Conservation (phyloP, 805 yeast species). For the Torulaspora franciscae region DNA sequence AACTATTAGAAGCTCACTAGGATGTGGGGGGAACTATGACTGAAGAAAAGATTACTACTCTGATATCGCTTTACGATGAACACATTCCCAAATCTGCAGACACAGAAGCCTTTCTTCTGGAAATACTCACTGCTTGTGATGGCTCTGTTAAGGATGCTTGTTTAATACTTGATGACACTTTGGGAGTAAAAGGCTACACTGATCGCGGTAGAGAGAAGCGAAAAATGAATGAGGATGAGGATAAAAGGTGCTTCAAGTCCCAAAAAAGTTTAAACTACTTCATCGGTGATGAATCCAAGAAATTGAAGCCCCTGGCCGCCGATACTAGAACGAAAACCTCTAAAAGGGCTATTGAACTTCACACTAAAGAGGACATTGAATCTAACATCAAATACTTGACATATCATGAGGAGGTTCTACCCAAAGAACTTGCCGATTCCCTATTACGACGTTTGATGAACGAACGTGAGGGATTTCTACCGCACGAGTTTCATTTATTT, state of each 20-base stretch:
- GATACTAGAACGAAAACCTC: conserved; percentile 11
- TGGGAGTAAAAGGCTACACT: conserved; percentile 15
- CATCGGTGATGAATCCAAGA: conserved; percentile 13
- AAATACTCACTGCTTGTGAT: conserved; percentile 48
- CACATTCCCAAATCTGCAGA: conserved; percentile 35
- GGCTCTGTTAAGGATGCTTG: conserved; percentile 47
- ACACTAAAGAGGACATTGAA: conserved; percentile 50
- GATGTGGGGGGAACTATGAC: conserved; percentile 25
- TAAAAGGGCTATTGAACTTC: conserved; percentile 38
- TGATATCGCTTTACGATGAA: conserved; percentile 40
- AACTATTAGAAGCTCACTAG: not conserved
- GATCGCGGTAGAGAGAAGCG: conserved; percentile 1
- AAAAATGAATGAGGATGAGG: conserved; percentile 7
- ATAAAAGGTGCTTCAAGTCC: conserved; percentile 18
- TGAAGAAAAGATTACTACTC: conserved; percentile 38
- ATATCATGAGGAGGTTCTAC: conserved; percentile 49
- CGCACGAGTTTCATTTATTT: conserved; percentile 53
- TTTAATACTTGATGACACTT: conserved; percentile 37
- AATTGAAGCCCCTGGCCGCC: conserved; percentile 15
- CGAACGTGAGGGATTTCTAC: conserved; percentile 39
- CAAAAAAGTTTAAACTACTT: conserved; percentile 16
- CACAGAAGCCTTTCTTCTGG: conserved; percentile 36
- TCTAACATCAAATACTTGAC: conserved; percentile 47
- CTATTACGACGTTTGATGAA: conserved; percentile 41
- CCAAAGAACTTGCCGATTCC: conserved; percentile 43